phyloP scores from a whole-genome alignment of 2,329 filamentous ascomycete species.

The Neofusicoccum parvum region DNA sequence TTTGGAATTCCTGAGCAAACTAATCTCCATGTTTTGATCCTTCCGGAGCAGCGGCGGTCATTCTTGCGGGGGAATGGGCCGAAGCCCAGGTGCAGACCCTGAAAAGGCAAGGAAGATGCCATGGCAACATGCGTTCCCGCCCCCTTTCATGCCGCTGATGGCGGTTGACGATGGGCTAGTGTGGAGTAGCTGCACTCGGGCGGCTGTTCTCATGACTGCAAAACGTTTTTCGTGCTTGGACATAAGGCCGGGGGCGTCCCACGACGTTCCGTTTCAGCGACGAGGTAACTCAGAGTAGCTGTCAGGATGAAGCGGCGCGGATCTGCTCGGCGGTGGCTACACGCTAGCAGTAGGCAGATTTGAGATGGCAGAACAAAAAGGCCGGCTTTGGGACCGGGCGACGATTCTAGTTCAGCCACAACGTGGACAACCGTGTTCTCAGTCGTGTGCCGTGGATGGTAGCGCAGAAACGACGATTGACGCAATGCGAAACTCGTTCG shows the following conservation, averaged over 20 bases:
- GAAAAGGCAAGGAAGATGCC: not conserved
- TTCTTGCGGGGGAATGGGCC: not conserved
- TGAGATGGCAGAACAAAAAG: not conserved
- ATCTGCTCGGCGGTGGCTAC: not conserved
- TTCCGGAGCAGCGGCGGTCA: not conserved
- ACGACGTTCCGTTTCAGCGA: not conserved
- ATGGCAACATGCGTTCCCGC: not conserved
- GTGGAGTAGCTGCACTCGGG: not conserved
- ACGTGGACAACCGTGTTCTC: slow-evolving; percentile 1
- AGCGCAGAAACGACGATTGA: slow-evolving; percentile 2
- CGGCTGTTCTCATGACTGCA: not conserved
- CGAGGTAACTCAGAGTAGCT: not conserved
- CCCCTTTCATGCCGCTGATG: not conserved
- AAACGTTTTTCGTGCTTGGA: not conserved
- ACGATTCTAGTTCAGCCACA: slow-evolving; percentile 4
- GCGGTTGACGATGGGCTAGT: not conserved
- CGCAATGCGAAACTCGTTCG: slow-evolving; percentile 7
- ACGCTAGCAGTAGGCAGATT: slow-evolving; percentile 4
- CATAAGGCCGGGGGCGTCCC: not conserved
- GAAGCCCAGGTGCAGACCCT: too few species aligned
- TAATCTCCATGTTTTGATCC: not conserved
- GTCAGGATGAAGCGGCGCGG: not conserved
- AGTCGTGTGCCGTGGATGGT: not conserved
- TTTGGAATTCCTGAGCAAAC: not conserved
- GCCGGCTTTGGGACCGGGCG: slow-evolving; percentile 9